Evolutionary conservation across 2,329 filamentous ascomycete species (phyloP).

Genomic region (Talaromyces sp.): DNA sequence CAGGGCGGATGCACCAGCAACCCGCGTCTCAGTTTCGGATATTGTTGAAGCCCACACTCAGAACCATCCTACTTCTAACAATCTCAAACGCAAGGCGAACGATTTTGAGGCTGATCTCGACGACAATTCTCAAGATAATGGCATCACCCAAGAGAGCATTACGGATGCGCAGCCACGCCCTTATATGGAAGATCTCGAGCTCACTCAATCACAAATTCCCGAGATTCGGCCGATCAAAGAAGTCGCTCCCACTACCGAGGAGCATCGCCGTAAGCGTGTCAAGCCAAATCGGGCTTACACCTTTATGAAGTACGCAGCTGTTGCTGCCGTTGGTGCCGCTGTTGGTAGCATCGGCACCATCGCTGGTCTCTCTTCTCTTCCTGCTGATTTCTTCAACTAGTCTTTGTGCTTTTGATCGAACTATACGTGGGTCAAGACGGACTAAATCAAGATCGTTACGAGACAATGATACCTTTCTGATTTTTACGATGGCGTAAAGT

Average conservation of each 20-base stretch:
- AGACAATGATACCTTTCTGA: slow-evolving; percentile 8
- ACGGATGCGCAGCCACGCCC: slow-evolving; percentile 27
- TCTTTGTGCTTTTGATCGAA: neutral
- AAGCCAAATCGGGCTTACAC: slow-evolving; percentile 22
- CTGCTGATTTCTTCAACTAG: slow-evolving; percentile 39
- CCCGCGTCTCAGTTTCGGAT: slow-evolving; percentile 21
- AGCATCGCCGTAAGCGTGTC: slow-evolving; percentile 28
- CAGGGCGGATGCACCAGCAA: slow-evolving; percentile 10
- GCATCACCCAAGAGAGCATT: slow-evolving; percentile 14
- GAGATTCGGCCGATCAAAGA: slow-evolving; percentile 16
- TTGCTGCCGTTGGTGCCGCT: slow-evolving; percentile 39
- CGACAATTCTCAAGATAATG: neutral
- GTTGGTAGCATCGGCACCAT: slow-evolving; percentile 43
- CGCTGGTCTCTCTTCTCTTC: slow-evolving; percentile 40
- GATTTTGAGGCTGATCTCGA: slow-evolving; percentile 24
- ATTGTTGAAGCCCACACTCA: slow-evolving; percentile 17
- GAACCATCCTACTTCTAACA: neutral
- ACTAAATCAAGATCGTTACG: neutral
- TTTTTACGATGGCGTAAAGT: slow-evolving; percentile 1
- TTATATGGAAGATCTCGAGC: slow-evolving; percentile 14
- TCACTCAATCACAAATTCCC: slow-evolving; percentile 20
- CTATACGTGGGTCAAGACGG: neutral
- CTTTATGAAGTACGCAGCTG: slow-evolving; percentile 37
- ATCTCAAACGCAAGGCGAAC: slow-evolving; percentile 31
- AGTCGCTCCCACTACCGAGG: slow-evolving; percentile 18